phyloP scores from a whole-genome alignment of 2,329 filamentous ascomycete genomes.

The Arthroderma uncinatum region DNA sequence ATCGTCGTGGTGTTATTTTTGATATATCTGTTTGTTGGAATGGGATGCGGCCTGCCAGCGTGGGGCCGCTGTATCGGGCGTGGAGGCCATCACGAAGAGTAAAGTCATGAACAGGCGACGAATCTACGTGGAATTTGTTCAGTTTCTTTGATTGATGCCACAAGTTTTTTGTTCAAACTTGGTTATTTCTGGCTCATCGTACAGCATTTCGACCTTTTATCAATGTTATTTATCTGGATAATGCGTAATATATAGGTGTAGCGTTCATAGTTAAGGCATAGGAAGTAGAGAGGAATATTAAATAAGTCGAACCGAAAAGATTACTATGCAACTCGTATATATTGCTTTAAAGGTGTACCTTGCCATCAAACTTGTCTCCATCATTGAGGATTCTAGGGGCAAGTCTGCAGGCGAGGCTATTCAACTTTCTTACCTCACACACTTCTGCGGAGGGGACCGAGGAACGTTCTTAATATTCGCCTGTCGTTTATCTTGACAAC shows the following conservation, averaged over 20 bases:
- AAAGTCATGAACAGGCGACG: not conserved
- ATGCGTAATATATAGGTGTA: conserved; percentile 2
- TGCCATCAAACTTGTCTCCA: conserved; percentile 32
- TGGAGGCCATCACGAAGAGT: not conserved
- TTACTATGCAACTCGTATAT: not conserved
- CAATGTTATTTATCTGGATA: conserved; percentile 4
- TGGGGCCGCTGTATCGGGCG: conserved; percentile 35
- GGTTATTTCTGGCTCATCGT: conserved; percentile 2
- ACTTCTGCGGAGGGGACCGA: conserved; percentile 1
- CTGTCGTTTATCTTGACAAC: conserved; percentile 79
- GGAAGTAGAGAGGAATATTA: not conserved
- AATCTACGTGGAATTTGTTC: not conserved
- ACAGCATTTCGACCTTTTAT: not conserved
- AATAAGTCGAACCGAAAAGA: not conserved
- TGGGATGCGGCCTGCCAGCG: conserved; percentile 58
- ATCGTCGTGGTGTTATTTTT: conserved; percentile 58
- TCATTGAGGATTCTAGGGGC: conserved; percentile 22
- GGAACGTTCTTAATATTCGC: conserved; percentile 57
- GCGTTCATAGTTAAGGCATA: not conserved
- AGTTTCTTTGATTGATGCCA: not conserved
- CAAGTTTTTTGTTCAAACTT: not conserved
- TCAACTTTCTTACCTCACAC: conserved; percentile 6
- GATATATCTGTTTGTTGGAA: conserved; percentile 59
- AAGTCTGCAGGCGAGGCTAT: conserved; percentile 33
- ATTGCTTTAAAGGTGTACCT: conserved; percentile 22